A percentile compares a stretch with the other conserved stretches of the same genome.
Conservation (phyloP, 139 green algal species). For the Micractinium conductrix region DNA sequence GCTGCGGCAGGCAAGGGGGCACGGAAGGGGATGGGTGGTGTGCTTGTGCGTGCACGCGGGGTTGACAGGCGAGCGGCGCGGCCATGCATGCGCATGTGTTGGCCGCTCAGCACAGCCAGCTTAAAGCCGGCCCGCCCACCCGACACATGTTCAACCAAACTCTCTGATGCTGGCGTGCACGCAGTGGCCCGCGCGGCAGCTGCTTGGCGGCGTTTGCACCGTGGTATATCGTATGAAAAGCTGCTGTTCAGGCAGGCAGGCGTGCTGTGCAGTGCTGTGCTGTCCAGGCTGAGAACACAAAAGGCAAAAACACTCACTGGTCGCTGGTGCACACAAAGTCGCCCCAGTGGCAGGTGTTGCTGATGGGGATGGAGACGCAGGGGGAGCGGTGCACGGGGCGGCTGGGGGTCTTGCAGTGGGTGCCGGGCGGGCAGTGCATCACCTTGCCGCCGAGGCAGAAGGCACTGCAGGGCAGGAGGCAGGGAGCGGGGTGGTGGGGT, state of each 20-base stretch:
- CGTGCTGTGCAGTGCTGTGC: no score
- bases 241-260: neutral
- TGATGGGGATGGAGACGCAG: neutral
- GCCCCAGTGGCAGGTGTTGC: neutral
- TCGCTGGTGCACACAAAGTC: conserved; percentile 20
- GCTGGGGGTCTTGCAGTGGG: neutral
- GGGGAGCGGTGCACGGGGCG: neutral
- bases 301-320: neutral
- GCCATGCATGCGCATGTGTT: no score
- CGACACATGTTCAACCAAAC: no score
- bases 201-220: no score
- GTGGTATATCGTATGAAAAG: no score
- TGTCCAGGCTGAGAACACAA: neutral
- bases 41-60: neutral
- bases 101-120: no score
- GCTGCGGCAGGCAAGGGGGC: neutral
- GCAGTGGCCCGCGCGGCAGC: no score
- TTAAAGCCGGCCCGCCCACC: no score
- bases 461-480: neutral
- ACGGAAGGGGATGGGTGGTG: neutral
- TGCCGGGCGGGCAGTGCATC: neutral
- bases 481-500: no score
- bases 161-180: no score
- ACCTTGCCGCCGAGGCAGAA: neutral
- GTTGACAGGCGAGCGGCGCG: no score